A percentile compares a stretch with the other conserved stretches of the same genome.
Conservation (phyloP, 2,329 filamentous ascomycete genomes). For the Cadophora gregata region DNA sequence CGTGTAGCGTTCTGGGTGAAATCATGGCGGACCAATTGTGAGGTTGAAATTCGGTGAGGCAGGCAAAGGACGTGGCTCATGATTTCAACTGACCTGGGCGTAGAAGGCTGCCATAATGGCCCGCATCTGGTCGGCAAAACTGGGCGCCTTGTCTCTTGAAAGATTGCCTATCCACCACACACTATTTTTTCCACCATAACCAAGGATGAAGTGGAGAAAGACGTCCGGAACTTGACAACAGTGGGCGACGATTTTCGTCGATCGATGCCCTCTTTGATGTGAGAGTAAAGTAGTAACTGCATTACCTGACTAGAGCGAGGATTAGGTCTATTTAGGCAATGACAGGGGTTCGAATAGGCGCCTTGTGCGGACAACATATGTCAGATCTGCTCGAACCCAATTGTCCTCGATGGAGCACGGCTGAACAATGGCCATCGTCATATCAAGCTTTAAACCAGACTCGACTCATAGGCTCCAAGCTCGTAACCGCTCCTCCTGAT, state of each 20-base stretch:
- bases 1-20: background rate
- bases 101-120: background rate
- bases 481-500: constrained; percentile 1
- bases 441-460: background rate
- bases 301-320: background rate
- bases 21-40: background rate
- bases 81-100: constrained; percentile 11
- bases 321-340: background rate
- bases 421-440: background rate
- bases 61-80: constrained; percentile 7
- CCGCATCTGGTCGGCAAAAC: constrained; percentile 2
- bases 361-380: background rate
- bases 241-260: background rate
- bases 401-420: background rate
- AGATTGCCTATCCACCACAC: background rate
- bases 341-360: background rate
- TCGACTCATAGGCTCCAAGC: constrained; percentile 1
- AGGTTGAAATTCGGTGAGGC: constrained; percentile 4
- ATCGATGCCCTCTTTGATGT: background rate
- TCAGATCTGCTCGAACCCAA: background rate
- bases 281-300: background rate
- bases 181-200: background rate
- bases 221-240: background rate
- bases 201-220: background rate
- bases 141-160: background rate